Percentiles rank a stretch among this genome's conserved stretches.
Conservation (phyloP, 208 protist species). For the Leishmania mexicana region DNA sequence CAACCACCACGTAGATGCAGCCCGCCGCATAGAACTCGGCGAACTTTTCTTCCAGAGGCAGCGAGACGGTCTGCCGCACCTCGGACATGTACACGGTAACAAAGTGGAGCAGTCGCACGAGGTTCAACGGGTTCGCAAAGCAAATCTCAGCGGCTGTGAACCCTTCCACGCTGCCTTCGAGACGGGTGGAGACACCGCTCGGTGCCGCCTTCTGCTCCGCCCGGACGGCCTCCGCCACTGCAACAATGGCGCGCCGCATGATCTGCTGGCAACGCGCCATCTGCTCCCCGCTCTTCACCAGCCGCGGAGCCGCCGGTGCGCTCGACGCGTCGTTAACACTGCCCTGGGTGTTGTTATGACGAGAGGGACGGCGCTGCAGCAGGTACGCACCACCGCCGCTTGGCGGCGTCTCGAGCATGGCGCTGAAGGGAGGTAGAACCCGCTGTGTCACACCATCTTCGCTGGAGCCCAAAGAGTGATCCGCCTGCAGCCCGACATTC, state of each 20-base stretch:
- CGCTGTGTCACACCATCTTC: constrained; percentile 1
- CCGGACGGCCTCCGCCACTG: constrained; percentile 49
- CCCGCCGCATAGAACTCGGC: constrained; percentile 53
- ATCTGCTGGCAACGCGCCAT: constrained; percentile 67
- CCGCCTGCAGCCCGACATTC: constrained; percentile 56
- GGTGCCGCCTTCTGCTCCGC: constrained; percentile 11
- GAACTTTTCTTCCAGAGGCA: constrained; percentile 65
- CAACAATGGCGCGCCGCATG: constrained; percentile 54
- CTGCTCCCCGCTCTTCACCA: constrained; percentile 34
- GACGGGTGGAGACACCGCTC: background rate
- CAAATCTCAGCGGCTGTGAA: constrained; percentile 69
- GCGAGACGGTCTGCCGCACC: constrained; percentile 43
- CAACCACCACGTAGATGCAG: constrained; percentile 63
- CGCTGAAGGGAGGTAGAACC: constrained; percentile 21
- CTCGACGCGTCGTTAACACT: background rate
- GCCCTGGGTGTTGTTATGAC: background rate
- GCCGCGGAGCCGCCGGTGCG: background rate
- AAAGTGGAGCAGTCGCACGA: constrained; percentile 44
- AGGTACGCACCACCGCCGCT: constrained; percentile 6
- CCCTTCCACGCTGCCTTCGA: background rate
- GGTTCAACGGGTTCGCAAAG: constrained; percentile 53
- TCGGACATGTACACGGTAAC: constrained; percentile 42
- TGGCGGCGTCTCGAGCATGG: constrained; percentile 9
- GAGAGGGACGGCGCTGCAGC: constrained; percentile 20
- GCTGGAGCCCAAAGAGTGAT: background rate